Percentiles rank a stretch among this genome's conserved stretches.
Conservation (phyloP, 768 basidiomycete species). For the Tylopilus sp. region DNA sequence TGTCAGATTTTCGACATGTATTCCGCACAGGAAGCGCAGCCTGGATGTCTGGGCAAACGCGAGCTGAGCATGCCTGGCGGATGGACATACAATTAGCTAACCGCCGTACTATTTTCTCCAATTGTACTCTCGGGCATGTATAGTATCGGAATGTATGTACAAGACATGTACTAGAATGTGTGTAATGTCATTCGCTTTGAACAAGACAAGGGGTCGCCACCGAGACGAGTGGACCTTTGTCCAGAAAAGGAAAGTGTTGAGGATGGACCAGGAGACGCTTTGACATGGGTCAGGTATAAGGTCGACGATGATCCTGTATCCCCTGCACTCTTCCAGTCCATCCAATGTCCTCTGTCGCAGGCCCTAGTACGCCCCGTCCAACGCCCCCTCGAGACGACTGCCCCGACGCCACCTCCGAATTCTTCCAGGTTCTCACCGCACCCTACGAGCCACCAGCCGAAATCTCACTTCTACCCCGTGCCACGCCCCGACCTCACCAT, state of each 20-base stretch:
- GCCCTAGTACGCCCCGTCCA: conserved; percentile 19
- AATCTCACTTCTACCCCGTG: conserved; percentile 1
- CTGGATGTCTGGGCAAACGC: conserved; percentile 15
- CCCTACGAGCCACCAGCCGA: conserved; percentile 17
- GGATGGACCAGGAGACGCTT: conserved; percentile 25
- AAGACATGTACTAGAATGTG: conserved; percentile 4
- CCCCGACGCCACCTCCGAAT: conserved; percentile 26
- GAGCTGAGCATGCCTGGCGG: conserved; percentile 42
- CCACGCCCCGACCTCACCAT: conserved; percentile 18
- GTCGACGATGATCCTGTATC: conserved; percentile 10
- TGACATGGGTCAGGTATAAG: conserved; percentile 28
- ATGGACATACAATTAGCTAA: conserved; percentile 32
- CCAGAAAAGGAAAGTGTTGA: conserved; percentile 34
- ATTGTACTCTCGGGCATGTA: conserved; percentile 20
- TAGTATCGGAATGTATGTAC: conserved; percentile 10
- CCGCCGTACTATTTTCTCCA: not conserved
- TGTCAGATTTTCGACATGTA: conserved; percentile 16
- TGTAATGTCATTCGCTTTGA: conserved; percentile 10
- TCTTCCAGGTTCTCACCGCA: conserved; percentile 30
- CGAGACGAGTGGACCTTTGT: conserved; percentile 22
- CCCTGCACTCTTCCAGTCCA: not conserved
- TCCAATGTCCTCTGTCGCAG: conserved; percentile 15
- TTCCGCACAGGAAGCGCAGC: conserved; percentile 15
- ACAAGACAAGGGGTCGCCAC: conserved; percentile 21
- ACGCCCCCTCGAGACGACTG: conserved; percentile 13